Evolutionary conservation across 2,329 filamentous ascomycete genomes (phyloP), one percentile per base, ranked within the genome.

Genomic region (Rhynchosporium graminicola): DNA sequence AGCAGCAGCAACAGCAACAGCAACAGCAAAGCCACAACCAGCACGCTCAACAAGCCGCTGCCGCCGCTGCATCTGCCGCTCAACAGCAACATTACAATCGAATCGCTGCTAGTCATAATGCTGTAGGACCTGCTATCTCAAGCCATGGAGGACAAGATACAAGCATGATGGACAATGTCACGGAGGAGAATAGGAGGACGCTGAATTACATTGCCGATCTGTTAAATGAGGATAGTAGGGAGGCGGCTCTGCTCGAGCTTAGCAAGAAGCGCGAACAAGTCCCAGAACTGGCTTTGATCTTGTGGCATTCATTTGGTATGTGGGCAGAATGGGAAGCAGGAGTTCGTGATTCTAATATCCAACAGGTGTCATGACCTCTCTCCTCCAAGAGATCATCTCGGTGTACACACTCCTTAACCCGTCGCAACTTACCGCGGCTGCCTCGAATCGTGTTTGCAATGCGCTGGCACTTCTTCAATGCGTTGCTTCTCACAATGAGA

Each of bases 251-350:
- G 60, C 83, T 99, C 73, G 95, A 99, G 77, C 83, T 99, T 57
- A 98, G 94, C 80, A 99, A 99, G 82, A 99, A 99, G 84, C 83
- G 95, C 62, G 95, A 99, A 78, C 95, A 98, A 77, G 95, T 99
- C 15, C 94, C 95, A 0, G 95, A 99, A 79, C 82, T 99, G 63
- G 95, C 95, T 52, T 81, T 99, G 71, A 97, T 99, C 65, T 82
- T 99, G 65, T 99, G 95, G 95, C 95, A 99, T 77, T 98, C 94
- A 3, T 98, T 97, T 74, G 95, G 94, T 96, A 85, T 68, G 86
- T 77, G 57, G 26, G 29, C 43, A 58, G 57, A n/a, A 13, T 33
- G 60, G 26, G n/a, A 64, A 70, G 68, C 63, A 55, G 38, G 12
- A 10, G 36, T 48, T 36, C 43, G 58, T 59, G 65, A 50, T 63